Base-by-base conservation (phyloP, 169 alveolate genomes). In the Neospora caninum region DNA sequence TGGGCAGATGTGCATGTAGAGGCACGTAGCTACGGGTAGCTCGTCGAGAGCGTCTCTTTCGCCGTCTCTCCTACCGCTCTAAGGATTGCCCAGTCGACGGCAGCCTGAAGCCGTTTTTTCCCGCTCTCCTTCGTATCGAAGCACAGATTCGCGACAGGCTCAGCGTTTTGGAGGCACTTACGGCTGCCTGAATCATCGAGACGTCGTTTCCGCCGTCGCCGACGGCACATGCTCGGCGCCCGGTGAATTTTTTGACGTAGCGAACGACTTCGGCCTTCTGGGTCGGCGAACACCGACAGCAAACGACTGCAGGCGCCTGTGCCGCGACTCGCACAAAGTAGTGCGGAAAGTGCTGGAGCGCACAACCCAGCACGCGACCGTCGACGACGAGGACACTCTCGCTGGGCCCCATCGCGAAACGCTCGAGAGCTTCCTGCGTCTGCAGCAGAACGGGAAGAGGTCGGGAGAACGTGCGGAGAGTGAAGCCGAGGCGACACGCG, bases 121-220 rank as follows among this genome's bases (percentile, higher is more conserved):
- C 29, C 42, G 13, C 86, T 73, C 41, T 73, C 86, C 10, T n/a
- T 73, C 29, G 42, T 31, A 18, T 13, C 58, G 22, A 34, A 80
- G 49, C 54, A 41, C 16, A 80, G 7, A 80, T 27, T 10, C 13
- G 86, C 29, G 41, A 13, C 38, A 34, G 86, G 29, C 13, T 73
- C 10, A n/a, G 29, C 39, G 34, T 34, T n/a, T 18, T 73, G 86
- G 27, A 80, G 49, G 58, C 58, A 49, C 84, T n/a, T 29, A 88
- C 98, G 43, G 99, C 98, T 43, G 98, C 99, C 93, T 97, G 97
- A 53, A 99, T 99, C 99, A 99, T 99, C 53, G 99, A 99, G 36
- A 99, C 99, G 95, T 99, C 99, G 95, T 99, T 99, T n/a, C 99
- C 99, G 13, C 99, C 99, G 96, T 99, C 99, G 27, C 99, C 99